Conservation (phyloP, 2,329 filamentous ascomycete species). For the Acephala macrosclerotiorum region DNA sequence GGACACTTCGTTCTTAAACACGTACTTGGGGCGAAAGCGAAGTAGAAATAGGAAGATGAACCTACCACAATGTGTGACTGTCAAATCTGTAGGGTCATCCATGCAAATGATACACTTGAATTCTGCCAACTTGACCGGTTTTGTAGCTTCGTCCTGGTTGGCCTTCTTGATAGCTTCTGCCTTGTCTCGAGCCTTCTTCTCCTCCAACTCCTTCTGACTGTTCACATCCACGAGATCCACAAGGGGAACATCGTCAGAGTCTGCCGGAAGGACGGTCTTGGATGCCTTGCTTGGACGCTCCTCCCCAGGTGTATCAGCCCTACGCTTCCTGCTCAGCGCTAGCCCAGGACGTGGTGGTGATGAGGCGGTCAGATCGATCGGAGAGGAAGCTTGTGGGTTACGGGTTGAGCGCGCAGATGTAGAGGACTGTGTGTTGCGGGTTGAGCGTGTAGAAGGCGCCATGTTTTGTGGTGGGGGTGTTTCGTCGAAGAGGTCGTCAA, state of each 20-base stretch:
- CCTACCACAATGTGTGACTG: conserved; percentile 73
- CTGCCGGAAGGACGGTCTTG: conserved; percentile 15
- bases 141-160: conserved; percentile 55
- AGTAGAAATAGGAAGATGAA: conserved; percentile 14
- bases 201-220: conserved; percentile 38
- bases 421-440: conserved; percentile 24
- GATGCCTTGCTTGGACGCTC: conserved; percentile 23
- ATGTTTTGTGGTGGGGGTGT: conserved; percentile 12
- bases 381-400: conserved; percentile 26
- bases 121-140: conserved; percentile 56
- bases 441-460: conserved; percentile 11
- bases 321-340: conserved; percentile 35
- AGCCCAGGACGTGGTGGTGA: conserved; percentile 26
- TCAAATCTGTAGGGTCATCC: conserved; percentile 65
- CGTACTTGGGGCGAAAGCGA: no score
- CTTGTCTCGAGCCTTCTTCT: conserved; percentile 36
- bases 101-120: conserved; percentile 75
- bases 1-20: no score
- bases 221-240: conserved; percentile 42
- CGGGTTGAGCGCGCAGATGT: conserved; percentile 8
- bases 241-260: conserved; percentile 31
- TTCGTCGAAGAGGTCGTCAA: conserved; percentile 30
- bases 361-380: conserved; percentile 40
- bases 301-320: conserved; percentile 29
- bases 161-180: conserved; percentile 46